Evolutionary conservation across 108 stramenopile species (phyloP), one percentile per base, ranked within the genome.

Genomic region (Skeletonema marinoi): DNA sequence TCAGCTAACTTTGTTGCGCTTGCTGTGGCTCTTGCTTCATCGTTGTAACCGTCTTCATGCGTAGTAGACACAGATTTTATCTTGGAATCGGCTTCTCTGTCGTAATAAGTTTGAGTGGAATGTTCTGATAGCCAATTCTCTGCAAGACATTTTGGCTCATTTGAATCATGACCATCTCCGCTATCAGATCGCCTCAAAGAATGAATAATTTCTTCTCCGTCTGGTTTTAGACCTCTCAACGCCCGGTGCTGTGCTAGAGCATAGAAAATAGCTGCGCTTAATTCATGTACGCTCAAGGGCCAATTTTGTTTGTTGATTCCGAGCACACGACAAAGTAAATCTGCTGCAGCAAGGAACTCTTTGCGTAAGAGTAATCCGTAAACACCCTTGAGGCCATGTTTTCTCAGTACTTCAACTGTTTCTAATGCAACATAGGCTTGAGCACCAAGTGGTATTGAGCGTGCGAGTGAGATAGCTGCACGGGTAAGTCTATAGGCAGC

Each of bases 251-350:
- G 88, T 12, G 96, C 98, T 44, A 98, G 74, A 32, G 95, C 92
- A 85, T 98, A 98, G 75, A 96, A 98, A 70, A 98, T 97, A 32
- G 97, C 97, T 36, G 97, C 98, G 65, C 93, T 96, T 59, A 98
- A 68, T 75, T 97, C 96, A 74, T 97, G 96, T 4, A 95, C 94
- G 31, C 87, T 89, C 66, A 97, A 60, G 1, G 98, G 98, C 95
- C 96, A 98, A 56, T 81, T 85, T 59, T 85, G 82, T 60, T 89
- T 89, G 73, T 96, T 95, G 64, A 97, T 93, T 4, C 92, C 95
- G 17, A 92, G 74, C 16, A 95, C 90, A 41, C 81, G 79, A 70
- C 90, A 87, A 10, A 97, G 75, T 66, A 97, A 73, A 73, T 97
- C 98, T 31, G 96, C 98, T 0, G 98, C 97, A 33, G 93, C 96